These are phyloP conservation scores for Phytophthora capsici DNA, from an alignment of 352 stramenopile species.

Conservation along the genomic window DNA sequence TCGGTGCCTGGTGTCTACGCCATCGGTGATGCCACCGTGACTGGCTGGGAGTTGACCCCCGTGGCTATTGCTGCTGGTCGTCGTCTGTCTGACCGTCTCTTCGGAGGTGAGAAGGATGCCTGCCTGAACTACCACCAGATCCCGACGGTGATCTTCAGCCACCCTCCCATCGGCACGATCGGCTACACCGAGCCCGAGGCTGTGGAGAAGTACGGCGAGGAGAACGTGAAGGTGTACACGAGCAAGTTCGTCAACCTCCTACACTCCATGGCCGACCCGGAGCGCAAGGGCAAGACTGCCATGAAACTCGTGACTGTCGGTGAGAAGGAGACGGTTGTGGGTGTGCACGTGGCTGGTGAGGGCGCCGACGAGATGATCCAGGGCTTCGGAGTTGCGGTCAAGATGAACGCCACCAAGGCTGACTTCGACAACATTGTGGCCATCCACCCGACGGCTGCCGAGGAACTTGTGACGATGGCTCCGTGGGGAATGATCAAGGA, in stretches of 20 bases:
- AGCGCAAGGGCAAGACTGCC: conserved; percentile 93
- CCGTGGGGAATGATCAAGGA: conserved; percentile 89
- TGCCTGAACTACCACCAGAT: conserved; percentile 94
- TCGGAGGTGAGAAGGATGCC: conserved; percentile 81
- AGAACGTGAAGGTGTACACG: conserved; percentile 96
- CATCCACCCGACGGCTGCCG: conserved; percentile 96
- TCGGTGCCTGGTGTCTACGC: conserved; percentile 89
- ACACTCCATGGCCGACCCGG: conserved; percentile 91
- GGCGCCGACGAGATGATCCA: conserved; percentile 98
- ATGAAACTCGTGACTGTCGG: conserved; percentile 95
- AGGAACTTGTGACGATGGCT: conserved; percentile 96
- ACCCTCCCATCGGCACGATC: conserved; percentile 95
- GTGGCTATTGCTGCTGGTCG: conserved; percentile 91
- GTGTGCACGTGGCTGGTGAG: conserved; percentile 95
- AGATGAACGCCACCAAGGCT: conserved; percentile 97
- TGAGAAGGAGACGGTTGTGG: conserved; percentile 92
- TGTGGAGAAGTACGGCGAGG: conserved; percentile 90
- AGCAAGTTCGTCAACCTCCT: conserved; percentile 96
- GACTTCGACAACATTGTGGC: conserved; percentile 96
- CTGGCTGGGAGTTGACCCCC: conserved; percentile 87
- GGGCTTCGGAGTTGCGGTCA: conserved; percentile 97
- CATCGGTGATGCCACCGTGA: conserved; percentile 93
- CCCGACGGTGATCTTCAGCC: conserved; percentile 97
- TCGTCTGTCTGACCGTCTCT: conserved; percentile 91
- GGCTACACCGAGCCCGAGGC: conserved; percentile 95